These are phyloP conservation scores for Colletotrichum tanaceti DNA, from an alignment of 2,329 filamentous ascomycete species.

Conservation along the genomic window DNA sequence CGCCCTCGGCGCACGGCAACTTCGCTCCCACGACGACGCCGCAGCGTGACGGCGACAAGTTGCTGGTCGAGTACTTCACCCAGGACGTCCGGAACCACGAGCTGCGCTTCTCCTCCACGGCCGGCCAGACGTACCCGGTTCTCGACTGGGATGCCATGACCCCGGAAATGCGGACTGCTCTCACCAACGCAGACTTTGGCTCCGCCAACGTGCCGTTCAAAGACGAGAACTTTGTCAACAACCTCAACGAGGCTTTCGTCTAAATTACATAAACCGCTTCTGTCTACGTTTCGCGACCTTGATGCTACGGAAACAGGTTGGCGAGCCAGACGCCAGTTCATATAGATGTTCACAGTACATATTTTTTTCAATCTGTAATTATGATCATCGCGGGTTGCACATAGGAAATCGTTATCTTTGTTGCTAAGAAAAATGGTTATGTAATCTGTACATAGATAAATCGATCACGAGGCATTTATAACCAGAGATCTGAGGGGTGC, in stretches of 20 bases:
- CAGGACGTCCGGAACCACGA: slow-evolving; percentile 51
- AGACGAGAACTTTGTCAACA: slow-evolving; percentile 43
- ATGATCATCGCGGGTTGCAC: too few relatives aligned
- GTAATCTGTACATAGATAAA: too few relatives aligned
- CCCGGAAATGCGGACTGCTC: slow-evolving; percentile 48
- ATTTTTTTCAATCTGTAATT: too few relatives aligned
- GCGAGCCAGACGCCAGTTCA: too few relatives aligned
- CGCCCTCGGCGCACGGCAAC: slow-evolving; percentile 53
- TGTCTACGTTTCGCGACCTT: neutral
- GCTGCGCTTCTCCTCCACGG: slow-evolving; percentile 50
- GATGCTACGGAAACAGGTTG: too few relatives aligned
- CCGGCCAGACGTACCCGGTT: slow-evolving; percentile 54
- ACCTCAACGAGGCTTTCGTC: slow-evolving; percentile 21
- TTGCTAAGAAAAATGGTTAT: too few relatives aligned
- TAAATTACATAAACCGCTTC: neutral
- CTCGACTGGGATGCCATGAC: slow-evolving; percentile 58
- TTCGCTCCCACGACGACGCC: slow-evolving; percentile 46
- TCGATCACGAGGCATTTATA: too few relatives aligned
- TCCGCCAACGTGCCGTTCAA: slow-evolving; percentile 56
- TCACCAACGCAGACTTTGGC: slow-evolving; percentile 55
- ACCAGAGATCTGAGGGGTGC: too few relatives aligned
- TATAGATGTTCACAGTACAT: too few relatives aligned
- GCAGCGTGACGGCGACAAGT: slow-evolving; percentile 42
- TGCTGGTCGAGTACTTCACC: slow-evolving; percentile 51
- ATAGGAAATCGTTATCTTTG: too few relatives aligned